A percentile compares a stretch with the other conserved stretches of the same genome.
Conservation (phyloP, 345 rosid species). For the Eucalyptus curtisii region DNA sequence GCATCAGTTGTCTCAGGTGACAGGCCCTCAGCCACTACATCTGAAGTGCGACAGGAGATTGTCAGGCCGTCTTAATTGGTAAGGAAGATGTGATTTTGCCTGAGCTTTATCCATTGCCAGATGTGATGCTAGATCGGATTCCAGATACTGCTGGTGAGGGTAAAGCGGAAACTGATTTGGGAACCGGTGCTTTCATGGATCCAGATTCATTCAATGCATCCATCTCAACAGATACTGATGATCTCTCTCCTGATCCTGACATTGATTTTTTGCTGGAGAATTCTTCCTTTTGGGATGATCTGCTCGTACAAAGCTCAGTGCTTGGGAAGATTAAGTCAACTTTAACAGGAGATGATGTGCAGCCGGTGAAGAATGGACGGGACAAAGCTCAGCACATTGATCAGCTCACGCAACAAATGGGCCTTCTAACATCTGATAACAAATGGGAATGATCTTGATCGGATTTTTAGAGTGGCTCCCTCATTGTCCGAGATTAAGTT, state of each 20-base stretch:
- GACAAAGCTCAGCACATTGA: conserved; percentile 37
- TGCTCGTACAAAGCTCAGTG: conserved; percentile 36
- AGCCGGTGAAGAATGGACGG: conserved; percentile 26
- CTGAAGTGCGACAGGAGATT: conserved; percentile 22
- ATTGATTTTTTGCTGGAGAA: conserved; percentile 46
- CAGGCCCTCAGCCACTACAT: not conserved
- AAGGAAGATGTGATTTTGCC: conserved; percentile 31
- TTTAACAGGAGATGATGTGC: conserved; percentile 23
- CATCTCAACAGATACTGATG: conserved; percentile 38
- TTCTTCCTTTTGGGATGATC: conserved; percentile 40
- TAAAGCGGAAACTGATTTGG: conserved; percentile 22
- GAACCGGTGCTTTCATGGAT: conserved; percentile 30
- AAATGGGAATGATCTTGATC: not conserved
- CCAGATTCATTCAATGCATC: conserved; percentile 30
- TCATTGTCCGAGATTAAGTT: not conserved
- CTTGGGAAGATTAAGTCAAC: conserved; percentile 47
- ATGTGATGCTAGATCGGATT: conserved; percentile 31
- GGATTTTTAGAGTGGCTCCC: not conserved
- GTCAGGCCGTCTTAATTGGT: conserved; percentile 2
- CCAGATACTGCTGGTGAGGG: conserved; percentile 19
- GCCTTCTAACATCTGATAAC: conserved; percentile 51
- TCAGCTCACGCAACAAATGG: conserved; percentile 74
- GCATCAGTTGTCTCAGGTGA: not conserved
- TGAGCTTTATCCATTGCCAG: conserved; percentile 34
- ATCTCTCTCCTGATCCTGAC: conserved; percentile 41